Base-by-base conservation (phyloP, 805 yeast genomes). In the Nakazawaea molendinolei region DNA sequence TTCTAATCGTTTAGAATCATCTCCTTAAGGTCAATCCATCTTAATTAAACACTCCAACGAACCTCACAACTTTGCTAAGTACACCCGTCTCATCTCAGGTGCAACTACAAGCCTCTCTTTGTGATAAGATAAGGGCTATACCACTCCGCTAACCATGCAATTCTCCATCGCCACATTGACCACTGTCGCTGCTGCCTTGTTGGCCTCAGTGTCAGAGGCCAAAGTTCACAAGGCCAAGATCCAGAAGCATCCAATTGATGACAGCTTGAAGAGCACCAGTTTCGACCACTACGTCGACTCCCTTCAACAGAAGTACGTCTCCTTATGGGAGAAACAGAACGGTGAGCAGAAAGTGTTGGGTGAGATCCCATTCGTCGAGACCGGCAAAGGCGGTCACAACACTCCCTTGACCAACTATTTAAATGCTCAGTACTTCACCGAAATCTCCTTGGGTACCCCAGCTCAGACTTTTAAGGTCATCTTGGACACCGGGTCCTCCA, bases 361-460 rank as follows among this genome's bases (percentile, higher is more conserved):
- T 3, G 70, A 66, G 45, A 60, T 67, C 33, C 76, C 76, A 15
- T 69, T 69, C 44, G 52, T 68, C 27, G 49, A 47, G 5, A 56
- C 50, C 25, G 50, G 51, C 29, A 47, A 51, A 23, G 64, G 54
- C 14, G 75, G 70, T 24, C 86, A 81, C 55, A 81, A 82, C 46
- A 70, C 86, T 32, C 97, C 97, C 10, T 73, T 92, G 58, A 80
- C 92, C 46, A 89, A 92, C 68, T 92, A 90, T 62, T 63, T 86
- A 64, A 92, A 92, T 58, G 97, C 97, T 28, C 98, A 92, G 66
- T 90, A 92, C 64, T 92, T 72, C 59, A 82, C 98, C 29, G 97
- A 90, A 55, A 84, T 92, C 50, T 68, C 77, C 40, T 53, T 92
- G 41, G 98, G 98, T 49, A 83, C 95, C 27, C 98, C 98, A 8